phyloP scores from a whole-genome alignment of 768 basidiomycete genomes.

The Psilocybe cyanescens region DNA sequence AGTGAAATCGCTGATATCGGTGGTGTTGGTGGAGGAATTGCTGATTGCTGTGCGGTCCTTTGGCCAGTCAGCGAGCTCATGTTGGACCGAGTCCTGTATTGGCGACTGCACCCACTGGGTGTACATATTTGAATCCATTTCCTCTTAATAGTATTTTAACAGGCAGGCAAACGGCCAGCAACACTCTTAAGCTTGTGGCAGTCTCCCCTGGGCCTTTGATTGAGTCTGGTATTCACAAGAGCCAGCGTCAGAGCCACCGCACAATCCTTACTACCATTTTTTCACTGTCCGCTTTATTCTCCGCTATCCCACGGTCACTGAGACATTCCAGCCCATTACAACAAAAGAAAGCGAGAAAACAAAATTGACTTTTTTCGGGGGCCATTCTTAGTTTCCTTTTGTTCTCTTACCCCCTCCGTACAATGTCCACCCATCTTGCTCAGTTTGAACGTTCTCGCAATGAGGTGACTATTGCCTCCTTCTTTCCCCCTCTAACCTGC shows the following conservation, averaged over 20 bases:
- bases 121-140: constrained; percentile 50
- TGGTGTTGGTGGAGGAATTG: constrained; percentile 26
- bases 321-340: constrained; percentile 30
- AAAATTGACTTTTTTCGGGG: constrained; percentile 16
- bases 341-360: constrained; percentile 23
- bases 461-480: constrained; percentile 31
- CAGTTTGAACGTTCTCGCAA: constrained; percentile 31
- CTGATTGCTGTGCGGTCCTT: constrained; percentile 43
- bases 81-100: constrained; percentile 34
- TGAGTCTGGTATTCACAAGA: not conserved
- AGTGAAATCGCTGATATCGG: constrained; percentile 48
- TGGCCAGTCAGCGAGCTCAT: constrained; percentile 44
- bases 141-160: constrained; percentile 30
- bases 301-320: constrained; percentile 44
- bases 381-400: not conserved
- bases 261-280: constrained; percentile 3
- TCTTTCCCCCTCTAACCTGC: constrained; percentile 6
- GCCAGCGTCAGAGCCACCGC: not conserved
- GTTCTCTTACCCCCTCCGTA: constrained; percentile 4
- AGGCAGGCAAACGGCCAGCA: not conserved
- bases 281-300: constrained; percentile 35
- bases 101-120: constrained; percentile 46
- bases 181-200: not conserved
- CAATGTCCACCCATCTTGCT: constrained; percentile 23
- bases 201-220: not conserved